Evolutionary conservation across 768 basidiomycete species (phyloP).

Genomic region (Solioccasus polychromus): DNA sequence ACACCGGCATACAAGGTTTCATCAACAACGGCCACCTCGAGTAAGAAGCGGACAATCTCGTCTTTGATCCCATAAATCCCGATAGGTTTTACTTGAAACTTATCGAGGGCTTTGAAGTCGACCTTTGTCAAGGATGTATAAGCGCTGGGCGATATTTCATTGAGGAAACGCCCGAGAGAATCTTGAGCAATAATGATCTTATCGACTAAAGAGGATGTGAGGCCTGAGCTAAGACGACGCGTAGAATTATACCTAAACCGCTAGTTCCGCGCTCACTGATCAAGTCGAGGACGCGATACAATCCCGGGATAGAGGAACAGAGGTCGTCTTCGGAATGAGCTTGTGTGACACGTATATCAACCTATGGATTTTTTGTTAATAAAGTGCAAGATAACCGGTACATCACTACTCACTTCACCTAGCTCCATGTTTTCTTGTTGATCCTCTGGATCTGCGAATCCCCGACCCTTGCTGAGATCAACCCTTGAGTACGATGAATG

Average conservation of each 20-base stretch:
- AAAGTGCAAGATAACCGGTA: neutral
- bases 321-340: slow-evolving; percentile 18
- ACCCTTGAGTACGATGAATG: slow-evolving; percentile 20
- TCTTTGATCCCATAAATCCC: slow-evolving; percentile 57
- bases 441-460: slow-evolving; percentile 13
- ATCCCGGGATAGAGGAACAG: slow-evolving; percentile 36
- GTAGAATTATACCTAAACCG: slow-evolving; percentile 43
- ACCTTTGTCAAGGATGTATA: slow-evolving; percentile 56
- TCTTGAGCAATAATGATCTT: slow-evolving; percentile 61
- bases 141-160: slow-evolving; percentile 47
- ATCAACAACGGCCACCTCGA: slow-evolving; percentile 35
- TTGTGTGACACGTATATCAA: slow-evolving; percentile 8
- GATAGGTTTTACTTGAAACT: slow-evolving; percentile 41
- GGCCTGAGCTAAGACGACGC: neutral
- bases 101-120: slow-evolving; percentile 53
- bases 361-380: slow-evolving; percentile 14
- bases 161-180: slow-evolving; percentile 46
- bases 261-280: slow-evolving; percentile 49
- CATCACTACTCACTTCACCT: slow-evolving; percentile 14
- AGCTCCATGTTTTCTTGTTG: slow-evolving; percentile 7
- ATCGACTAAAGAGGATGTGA: slow-evolving; percentile 41
- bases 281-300: slow-evolving; percentile 54
- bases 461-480: slow-evolving; percentile 9
- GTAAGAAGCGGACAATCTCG: slow-evolving; percentile 49
- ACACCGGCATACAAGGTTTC: slow-evolving; percentile 35